Percentiles rank a stretch among this genome's conserved stretches.
Conservation (phyloP, 495 filamentous ascomycete species). For the Lophium mytilinum region DNA sequence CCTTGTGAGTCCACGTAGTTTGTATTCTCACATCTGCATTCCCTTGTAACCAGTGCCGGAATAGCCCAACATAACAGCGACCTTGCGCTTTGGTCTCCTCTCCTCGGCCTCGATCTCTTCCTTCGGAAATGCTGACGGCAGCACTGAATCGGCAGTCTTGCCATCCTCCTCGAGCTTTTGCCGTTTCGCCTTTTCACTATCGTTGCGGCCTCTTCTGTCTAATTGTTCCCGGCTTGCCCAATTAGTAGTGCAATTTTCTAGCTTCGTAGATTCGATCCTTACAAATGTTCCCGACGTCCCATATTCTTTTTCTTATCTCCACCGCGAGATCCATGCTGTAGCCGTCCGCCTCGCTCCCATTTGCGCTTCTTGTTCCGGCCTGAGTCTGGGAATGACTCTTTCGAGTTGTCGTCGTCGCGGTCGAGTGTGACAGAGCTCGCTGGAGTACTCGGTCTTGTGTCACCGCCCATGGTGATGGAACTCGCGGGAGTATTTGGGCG, state of each 20-base stretch:
- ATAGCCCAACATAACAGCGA: slow-evolving; percentile 89
- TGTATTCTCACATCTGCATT: slow-evolving; percentile 58
- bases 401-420: too few species aligned
- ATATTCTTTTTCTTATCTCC: slow-evolving; percentile 54
- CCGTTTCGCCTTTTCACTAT: slow-evolving; percentile 51
- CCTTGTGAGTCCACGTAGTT: not conserved
- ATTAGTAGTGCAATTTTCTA: slow-evolving; percentile 40
- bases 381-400: not conserved
- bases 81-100: slow-evolving; percentile 86
- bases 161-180: slow-evolving; percentile 39
- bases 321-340: slow-evolving; percentile 29
- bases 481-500: too few species aligned
- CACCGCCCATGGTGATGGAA: too few species aligned
- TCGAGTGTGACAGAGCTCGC: not conserved
- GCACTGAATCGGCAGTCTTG: slow-evolving; percentile 33
- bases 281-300: slow-evolving; percentile 60
- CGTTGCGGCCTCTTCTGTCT: slow-evolving; percentile 59
- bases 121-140: slow-evolving; percentile 52
- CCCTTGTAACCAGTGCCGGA: slow-evolving; percentile 96
- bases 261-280: slow-evolving; percentile 24
- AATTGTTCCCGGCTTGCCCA: slow-evolving; percentile 50
- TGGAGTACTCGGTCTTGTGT: too few species aligned
- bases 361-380: slow-evolving; percentile 21
- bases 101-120: slow-evolving; percentile 81
- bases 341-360: slow-evolving; percentile 21